Base-by-base conservation (phyloP, 768 basidiomycete genomes). In the Mycena vulgaris region DNA sequence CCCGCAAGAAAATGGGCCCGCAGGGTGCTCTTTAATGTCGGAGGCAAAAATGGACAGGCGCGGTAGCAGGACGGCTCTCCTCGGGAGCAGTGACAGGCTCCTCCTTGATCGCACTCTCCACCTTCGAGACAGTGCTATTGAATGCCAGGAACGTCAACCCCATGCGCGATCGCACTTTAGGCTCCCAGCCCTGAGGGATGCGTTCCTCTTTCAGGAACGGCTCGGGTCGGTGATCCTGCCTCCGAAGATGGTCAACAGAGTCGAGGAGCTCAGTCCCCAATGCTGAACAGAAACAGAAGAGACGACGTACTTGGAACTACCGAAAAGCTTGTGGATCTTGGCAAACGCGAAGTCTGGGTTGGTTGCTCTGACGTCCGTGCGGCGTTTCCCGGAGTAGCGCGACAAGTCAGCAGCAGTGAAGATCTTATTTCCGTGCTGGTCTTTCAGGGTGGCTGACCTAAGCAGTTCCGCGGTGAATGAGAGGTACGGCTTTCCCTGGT, bases 151-250 rank as follows among this genome's bases (percentile, higher is more conserved):
- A 79, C 0, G 93, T 93, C 37, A 94, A 78, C 0, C 93, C 93
- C 62, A 84, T 80, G 0, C 80, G 87, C 39, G 84, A 80, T n/a
- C 86, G 83, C 33, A 89, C 78, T 17, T 86, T 81, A 0, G 93
- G 85, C 75, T 94, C 92, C 92, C 92, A 95, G 25, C 89, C 89
- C 0, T 91, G 84, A 0, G 91, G 90, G 35, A 95, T 75, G 19
- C 92, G 87, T 71, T 95, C 93, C 51, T 95, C 91, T 11, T 83
- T 76, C n/a, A 95, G 78, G 56, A 93, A 74, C 0, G 84, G 71
- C 47, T 85, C 80, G 40, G 73, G 65, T 91, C 91, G 9, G 82
- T 78, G 6, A 91, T 75, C 23, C 85, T 83, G 3, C 93, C 92
- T 6, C 92, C 94, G 71, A 93, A 91, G 61, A 91, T 88, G 1